Evolutionary conservation across 805 yeast genomes (phyloP).

Genomic region (Scheffersomyces lignosus): DNA sequence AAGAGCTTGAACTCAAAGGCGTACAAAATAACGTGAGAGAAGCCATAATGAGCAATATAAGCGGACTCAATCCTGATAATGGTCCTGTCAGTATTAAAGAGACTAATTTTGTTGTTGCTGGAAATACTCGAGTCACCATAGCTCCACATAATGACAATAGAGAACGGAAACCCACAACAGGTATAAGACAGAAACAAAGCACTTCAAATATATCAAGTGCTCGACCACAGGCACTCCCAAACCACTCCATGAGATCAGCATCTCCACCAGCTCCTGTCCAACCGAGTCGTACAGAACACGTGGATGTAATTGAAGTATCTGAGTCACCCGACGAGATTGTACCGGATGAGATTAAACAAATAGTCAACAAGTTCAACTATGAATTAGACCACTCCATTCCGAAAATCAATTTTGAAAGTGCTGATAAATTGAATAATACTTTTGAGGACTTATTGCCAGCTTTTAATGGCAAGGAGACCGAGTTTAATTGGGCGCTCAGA

Average conservation of each 20-base stretch:
- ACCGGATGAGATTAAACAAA: slow-evolving; percentile 8
- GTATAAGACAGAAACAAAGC: neutral
- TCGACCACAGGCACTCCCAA: neutral
- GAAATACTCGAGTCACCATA: neutral
- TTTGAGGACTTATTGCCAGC: slow-evolving; percentile 19
- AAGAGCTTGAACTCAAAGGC: slow-evolving; percentile 36
- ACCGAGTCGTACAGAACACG: too few species aligned
- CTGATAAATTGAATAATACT: slow-evolving; percentile 16
- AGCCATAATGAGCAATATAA: neutral
- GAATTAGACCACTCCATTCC: slow-evolving; percentile 38
- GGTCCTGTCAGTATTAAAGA: neutral
- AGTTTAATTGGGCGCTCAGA: slow-evolving; percentile 78
- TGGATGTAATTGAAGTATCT: neutral
- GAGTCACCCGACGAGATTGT: neutral
- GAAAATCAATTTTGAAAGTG: slow-evolving; percentile 27
- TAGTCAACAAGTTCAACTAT: slow-evolving; percentile 29
- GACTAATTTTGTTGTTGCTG: neutral
- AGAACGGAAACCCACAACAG: too few species aligned
- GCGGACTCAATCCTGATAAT: neutral
- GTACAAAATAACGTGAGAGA: slow-evolving; percentile 17
- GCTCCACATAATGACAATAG: too few species aligned
- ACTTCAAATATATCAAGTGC: neutral
- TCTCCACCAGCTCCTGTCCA: neutral
- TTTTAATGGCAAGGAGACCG: slow-evolving; percentile 80
- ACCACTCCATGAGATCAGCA: neutral